Conservation (phyloP, 2,329 filamentous ascomycete species). For the Ascochyta rabiei region DNA sequence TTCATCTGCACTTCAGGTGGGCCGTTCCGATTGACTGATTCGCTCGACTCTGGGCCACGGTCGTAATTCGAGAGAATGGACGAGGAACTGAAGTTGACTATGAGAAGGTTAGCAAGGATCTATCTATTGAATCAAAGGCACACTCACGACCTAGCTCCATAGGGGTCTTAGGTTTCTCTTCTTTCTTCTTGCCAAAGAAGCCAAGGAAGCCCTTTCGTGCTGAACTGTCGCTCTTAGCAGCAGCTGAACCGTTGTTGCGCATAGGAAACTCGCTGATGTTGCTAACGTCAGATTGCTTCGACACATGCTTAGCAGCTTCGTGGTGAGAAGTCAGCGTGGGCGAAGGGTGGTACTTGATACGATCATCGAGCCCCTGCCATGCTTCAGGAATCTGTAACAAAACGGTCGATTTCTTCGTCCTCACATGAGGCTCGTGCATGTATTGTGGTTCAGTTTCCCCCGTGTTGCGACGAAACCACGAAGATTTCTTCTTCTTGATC, state of each 20-base stretch:
- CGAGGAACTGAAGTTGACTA: conserved; percentile 38
- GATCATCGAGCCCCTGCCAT: conserved; percentile 47
- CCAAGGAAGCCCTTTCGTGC: conserved; percentile 55
- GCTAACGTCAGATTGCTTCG: conserved; percentile 37
- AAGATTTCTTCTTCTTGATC: conserved; percentile 53
- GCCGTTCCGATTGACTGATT: conserved; percentile 52
- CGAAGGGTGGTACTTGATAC: conserved; percentile 31
- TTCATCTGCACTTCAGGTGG: conserved; percentile 62
- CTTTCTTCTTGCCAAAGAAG: conserved; percentile 59
- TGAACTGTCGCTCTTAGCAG: conserved; percentile 47
- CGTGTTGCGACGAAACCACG: conserved; percentile 52
- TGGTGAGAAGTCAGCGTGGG: conserved; percentile 2
- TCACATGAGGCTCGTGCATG: conserved; percentile 33
- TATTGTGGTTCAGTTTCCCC: conserved; percentile 42
- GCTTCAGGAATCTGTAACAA: conserved; percentile 42
- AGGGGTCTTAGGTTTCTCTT: conserved; percentile 44
- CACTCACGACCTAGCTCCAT: conserved; percentile 49
- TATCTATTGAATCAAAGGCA: not conserved
- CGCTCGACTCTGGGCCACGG: conserved; percentile 49
- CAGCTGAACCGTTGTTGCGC: conserved; percentile 42
- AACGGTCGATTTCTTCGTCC: conserved; percentile 34
- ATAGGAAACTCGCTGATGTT: conserved; percentile 53
- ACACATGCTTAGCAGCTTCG: conserved; percentile 21
- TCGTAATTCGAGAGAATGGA: conserved; percentile 43
- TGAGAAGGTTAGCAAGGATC: conserved; percentile 18